These are phyloP conservation scores for Gonium pectorale DNA, from an alignment of 139 green algal species.

Conservation along the genomic window DNA sequence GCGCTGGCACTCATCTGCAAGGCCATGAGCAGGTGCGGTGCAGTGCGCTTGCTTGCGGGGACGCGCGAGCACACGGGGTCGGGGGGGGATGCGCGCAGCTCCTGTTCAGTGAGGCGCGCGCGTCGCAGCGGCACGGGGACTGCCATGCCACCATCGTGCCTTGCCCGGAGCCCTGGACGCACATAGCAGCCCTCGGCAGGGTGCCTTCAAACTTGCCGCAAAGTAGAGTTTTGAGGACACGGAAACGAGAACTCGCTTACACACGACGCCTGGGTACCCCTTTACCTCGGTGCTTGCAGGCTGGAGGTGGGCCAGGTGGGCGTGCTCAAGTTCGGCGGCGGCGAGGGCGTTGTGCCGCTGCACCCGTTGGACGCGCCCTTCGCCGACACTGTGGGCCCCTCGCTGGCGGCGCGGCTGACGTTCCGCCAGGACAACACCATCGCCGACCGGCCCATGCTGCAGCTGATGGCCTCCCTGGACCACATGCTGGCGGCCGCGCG, in stretches of 20 bases:
- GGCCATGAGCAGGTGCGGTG: slow-evolving; percentile 90
- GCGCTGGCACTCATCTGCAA: slow-evolving; percentile 87
- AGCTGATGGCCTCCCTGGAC: slow-evolving; percentile 83
- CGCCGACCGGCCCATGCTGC: slow-evolving; percentile 89
- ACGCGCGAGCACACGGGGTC: too few species aligned
- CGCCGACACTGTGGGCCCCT: slow-evolving; percentile 81
- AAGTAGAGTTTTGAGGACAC: too few species aligned
- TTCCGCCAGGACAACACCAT: slow-evolving; percentile 97
- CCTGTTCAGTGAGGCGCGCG: too few species aligned
- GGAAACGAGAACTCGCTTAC: too few species aligned
- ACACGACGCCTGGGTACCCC: background rate
- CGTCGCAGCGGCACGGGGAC: too few species aligned
- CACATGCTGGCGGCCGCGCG: slow-evolving; percentile 81
- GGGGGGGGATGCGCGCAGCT: too few species aligned
- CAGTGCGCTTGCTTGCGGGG: too few species aligned
- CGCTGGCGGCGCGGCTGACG: slow-evolving; percentile 75
- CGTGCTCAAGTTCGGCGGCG: slow-evolving; percentile 92
- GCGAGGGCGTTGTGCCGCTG: slow-evolving; percentile 75
- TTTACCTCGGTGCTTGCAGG: background rate
- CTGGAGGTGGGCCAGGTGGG: slow-evolving; percentile 88
- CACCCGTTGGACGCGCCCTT: slow-evolving; percentile 92
- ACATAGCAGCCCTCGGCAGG: too few species aligned
- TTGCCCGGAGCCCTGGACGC: too few species aligned
- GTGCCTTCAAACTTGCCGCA: too few species aligned
- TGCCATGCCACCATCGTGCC: too few species aligned